These are phyloP conservation scores for Vairimorpha necatrix DNA, from an alignment of 371 early-diverging fungal genomes.

Conservation along the genomic window DNA sequence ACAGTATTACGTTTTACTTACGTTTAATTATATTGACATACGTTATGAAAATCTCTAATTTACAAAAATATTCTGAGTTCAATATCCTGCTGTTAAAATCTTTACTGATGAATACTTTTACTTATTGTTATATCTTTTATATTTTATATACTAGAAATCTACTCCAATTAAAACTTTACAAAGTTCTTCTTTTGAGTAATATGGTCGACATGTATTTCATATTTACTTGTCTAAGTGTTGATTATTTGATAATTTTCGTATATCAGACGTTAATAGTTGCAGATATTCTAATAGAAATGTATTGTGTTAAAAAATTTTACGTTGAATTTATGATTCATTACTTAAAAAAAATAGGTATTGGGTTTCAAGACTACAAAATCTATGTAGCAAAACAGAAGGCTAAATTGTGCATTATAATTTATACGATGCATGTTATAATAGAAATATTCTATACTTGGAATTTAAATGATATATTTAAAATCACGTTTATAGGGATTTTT, in stretches of 20 bases:
- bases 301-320: background rate
- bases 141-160: background rate
- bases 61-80: background rate
- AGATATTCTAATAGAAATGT: background rate
- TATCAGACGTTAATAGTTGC: background rate
- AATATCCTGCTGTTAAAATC: background rate
- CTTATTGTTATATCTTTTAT: constrained; percentile 5
- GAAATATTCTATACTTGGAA: background rate
- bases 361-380: background rate
- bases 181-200: background rate
- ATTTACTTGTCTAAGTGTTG: background rate
- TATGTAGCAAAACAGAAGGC: constrained; percentile 4
- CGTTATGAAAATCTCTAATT: background rate
- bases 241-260: background rate
- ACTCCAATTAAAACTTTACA: background rate
- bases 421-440: background rate
- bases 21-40: background rate
- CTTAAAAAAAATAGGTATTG: background rate
- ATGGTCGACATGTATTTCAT: background rate
- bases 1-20: background rate
- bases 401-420: background rate
- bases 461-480: background rate
- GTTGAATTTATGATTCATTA: background rate
- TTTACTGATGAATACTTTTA: background rate
- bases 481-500: background rate